These are phyloP conservation scores for Medicago arabica DNA, from an alignment of 306 rosid species.

Conservation along the genomic window DNA sequence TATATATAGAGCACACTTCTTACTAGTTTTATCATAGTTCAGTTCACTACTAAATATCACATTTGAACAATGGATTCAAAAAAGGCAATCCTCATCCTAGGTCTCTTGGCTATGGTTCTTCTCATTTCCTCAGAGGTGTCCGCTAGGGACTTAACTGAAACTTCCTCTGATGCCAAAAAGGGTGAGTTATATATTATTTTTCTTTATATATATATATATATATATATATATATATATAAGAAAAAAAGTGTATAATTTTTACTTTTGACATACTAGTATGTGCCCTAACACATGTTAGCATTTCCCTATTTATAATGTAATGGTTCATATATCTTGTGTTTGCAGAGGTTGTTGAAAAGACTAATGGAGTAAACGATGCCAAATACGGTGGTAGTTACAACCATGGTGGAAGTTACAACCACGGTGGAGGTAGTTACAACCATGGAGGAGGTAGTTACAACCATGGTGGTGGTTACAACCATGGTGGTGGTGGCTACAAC, in stretches of 20 bases:
- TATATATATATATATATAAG: no score
- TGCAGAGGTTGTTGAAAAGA: background rate
- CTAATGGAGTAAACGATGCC: background rate
- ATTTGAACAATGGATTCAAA: slow-evolving; percentile 52
- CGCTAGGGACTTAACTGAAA: slow-evolving; percentile 42
- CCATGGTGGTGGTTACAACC: background rate
- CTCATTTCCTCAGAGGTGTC: slow-evolving; percentile 36
- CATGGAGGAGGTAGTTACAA: background rate
- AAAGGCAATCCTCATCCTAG: slow-evolving; percentile 37
- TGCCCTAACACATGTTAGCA: no score
- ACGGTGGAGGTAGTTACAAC: background rate
- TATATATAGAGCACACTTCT: slow-evolving; percentile 26
- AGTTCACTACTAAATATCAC: background rate
- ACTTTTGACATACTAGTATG: no score
- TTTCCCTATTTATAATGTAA: no score
- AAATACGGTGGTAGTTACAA: background rate
- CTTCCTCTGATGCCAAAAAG: slow-evolving; percentile 18
- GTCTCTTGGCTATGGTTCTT: slow-evolving; percentile 48
- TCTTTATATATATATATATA: no score
- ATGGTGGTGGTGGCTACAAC: background rate
- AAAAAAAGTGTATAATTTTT: no score
- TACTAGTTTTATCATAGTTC: background rate
- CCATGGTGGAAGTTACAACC: background rate
- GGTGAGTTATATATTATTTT: background rate
- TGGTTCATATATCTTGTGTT: background rate